These are phyloP conservation scores for Trichodelitschia bisporula DNA, from an alignment of 495 filamentous ascomycete species.

Conservation along the genomic window DNA sequence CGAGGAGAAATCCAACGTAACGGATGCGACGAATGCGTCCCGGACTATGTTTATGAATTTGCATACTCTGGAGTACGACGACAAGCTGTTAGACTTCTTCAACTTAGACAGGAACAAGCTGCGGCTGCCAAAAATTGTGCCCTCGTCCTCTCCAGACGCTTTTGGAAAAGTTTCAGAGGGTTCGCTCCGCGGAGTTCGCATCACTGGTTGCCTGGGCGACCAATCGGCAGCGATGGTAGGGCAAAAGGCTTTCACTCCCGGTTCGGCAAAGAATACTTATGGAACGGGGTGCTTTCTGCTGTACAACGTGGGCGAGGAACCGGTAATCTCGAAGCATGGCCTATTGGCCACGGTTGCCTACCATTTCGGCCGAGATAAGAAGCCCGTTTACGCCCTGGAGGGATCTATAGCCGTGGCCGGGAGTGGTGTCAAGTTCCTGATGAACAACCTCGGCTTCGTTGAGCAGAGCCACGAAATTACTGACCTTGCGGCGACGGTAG, in stretches of 20 bases:
- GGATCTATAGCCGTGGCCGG: slow-evolving; percentile 84
- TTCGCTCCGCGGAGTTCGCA: slow-evolving; percentile 45
- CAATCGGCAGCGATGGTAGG: slow-evolving; percentile 84
- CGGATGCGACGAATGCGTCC: slow-evolving; percentile 80
- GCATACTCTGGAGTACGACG: slow-evolving; percentile 63
- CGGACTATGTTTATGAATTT: slow-evolving; percentile 96
- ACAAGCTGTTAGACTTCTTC: slow-evolving; percentile 62
- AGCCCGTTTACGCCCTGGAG: slow-evolving; percentile 76
- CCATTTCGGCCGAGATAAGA: slow-evolving; percentile 47
- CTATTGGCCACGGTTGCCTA: slow-evolving; percentile 74
- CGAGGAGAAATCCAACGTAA: slow-evolving; percentile 44
- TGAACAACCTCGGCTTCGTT: slow-evolving; percentile 75
- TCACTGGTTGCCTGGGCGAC: slow-evolving; percentile 76
- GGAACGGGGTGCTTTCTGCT: slow-evolving; percentile 90
- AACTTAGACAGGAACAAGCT: slow-evolving; percentile 51
- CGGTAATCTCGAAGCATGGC: slow-evolving; percentile 76
- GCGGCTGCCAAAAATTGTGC: slow-evolving; percentile 61
- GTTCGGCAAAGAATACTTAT: slow-evolving; percentile 86
- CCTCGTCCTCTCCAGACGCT: slow-evolving; percentile 51
- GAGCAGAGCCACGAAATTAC: slow-evolving; percentile 54
- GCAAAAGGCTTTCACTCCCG: slow-evolving; percentile 70
- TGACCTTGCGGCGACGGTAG: slow-evolving; percentile 54
- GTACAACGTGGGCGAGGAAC: slow-evolving; percentile 78
- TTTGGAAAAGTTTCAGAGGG: slow-evolving; percentile 48
- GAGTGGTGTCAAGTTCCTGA: slow-evolving; percentile 70